Percentiles rank a stretch among this genome's conserved stretches.
phyloP scores from a whole-genome alignment of 2,329 filamentous ascomycete species.

The Apiospora marii region DNA sequence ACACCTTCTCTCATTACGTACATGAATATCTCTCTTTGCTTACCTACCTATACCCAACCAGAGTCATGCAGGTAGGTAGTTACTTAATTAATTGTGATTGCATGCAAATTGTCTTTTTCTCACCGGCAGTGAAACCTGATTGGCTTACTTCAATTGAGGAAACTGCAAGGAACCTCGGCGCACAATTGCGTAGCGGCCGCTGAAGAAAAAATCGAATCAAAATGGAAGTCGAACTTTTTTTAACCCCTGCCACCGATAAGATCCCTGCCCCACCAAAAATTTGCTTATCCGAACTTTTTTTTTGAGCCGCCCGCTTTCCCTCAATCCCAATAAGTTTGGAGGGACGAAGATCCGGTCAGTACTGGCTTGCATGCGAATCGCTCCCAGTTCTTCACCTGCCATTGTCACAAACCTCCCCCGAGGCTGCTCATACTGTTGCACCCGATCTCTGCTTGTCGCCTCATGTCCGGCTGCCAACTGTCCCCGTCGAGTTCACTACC shows the following conservation, averaged over 20 bases:
- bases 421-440: no score
- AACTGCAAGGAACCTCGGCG: conserved; percentile 21
- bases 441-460: background rate
- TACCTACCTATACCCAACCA: background rate
- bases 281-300: conserved; percentile 22
- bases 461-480: conserved; percentile 7
- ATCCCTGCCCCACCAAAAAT: conserved; percentile 22
- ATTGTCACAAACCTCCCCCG: background rate
- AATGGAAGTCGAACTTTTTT: conserved; percentile 5
- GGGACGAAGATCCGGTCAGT: background rate
- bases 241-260: background rate
- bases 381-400: conserved; percentile 6
- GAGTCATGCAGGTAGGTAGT: no score
- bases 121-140: background rate
- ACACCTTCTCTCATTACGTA: background rate
- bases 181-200: conserved; percentile 18
- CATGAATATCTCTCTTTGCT: background rate
- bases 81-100: no score
- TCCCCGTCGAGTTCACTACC: background rate
- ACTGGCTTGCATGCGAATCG: background rate
- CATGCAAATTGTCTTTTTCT: background rate
- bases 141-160: background rate
- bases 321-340: conserved; percentile 2
- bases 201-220: conserved; percentile 9
- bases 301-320: conserved; percentile 12